Evolutionary conservation across 1,139 yeast genomes (phyloP), one percentile per base, ranked within the genome.

Genomic region (Yamadazyma blattariae): DNA sequence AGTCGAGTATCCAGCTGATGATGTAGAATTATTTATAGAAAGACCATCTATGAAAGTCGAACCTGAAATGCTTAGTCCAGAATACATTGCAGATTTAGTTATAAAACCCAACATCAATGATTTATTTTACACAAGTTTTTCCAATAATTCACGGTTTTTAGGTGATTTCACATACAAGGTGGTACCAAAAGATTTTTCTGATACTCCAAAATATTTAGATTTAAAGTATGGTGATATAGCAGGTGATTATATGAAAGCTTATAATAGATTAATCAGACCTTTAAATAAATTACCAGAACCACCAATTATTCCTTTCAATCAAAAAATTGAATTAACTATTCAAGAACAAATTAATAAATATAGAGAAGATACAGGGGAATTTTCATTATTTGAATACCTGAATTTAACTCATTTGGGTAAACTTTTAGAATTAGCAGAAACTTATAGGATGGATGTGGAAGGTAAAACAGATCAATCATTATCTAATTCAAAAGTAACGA

Each of bases 51-150:
- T 26, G 2, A 20, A 18, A 25, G 13, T 6, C n/a, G 14, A 20
- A 9, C 23, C 54, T 34, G 64, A 66, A 25, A 64, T 70, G 30
- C 44, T 54, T 15, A 50, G 56, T 31, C 75, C 76, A 2, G 61
- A 61, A 30, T 52, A 54, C 18, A 53, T 64, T 8, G 60, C 64
- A 3, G 74, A 68, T 39, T 40, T 64, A 14, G 42, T 64, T n/a
- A 45, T 59, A 2, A 50, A 47, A 11, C 59, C 64, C 1, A 44
- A 38, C 2, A 39, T 48, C 25, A 63, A 54, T 32, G 73, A 69
- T 35, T 39, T 57, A 7, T 40, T 67, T 36, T 47, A 56, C 10
- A 51, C 72, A 1, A 41, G 59, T 2, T 51, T 68, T 28, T 53
- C 70, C 1, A 43, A 46, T 24, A 49, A 59, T 13, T 57, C 60